Evolutionary conservation across 441 rosid genomes (phyloP).

Genomic region (Corymbia calophylla): DNA sequence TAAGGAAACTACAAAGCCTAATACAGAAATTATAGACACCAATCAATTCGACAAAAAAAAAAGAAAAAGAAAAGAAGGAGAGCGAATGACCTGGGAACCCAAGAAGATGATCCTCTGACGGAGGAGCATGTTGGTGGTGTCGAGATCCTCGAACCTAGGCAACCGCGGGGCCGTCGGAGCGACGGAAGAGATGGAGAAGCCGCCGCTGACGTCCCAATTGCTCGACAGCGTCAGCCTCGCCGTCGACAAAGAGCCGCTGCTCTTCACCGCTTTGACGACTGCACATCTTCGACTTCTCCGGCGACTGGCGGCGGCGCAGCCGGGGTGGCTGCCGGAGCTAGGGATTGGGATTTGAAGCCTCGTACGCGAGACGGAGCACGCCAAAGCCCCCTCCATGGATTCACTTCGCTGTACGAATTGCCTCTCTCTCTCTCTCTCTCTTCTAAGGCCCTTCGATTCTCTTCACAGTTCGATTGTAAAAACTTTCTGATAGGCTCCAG

Average conservation of each 20-base stretch:
- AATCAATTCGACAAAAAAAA: not conserved
- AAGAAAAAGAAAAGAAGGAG: not conserved
- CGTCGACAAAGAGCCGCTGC: slow-evolving; percentile 3
- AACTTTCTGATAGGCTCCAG: not conserved
- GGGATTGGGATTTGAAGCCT: slow-evolving; percentile 5
- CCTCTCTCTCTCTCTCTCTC: not conserved
- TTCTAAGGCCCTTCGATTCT: not conserved
- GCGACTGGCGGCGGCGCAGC: not conserved
- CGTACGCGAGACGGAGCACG: not conserved
- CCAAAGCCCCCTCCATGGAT: not conserved
- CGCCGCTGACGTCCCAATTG: slow-evolving; percentile 47
- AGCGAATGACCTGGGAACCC: slow-evolving; percentile 61
- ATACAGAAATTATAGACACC: not conserved
- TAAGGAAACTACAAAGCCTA: not conserved
- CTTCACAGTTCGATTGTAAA: not conserved
- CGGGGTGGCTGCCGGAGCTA: not conserved
- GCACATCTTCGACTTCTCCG: slow-evolving; percentile 14
- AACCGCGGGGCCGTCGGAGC: slow-evolving; percentile 40
- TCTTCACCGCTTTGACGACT: slow-evolving; percentile 37
- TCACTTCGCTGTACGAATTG: not conserved
- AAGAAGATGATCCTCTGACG: slow-evolving; percentile 83
- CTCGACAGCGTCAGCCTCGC: slow-evolving; percentile 39
- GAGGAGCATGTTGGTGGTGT: slow-evolving; percentile 83
- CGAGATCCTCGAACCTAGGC: slow-evolving; percentile 79
- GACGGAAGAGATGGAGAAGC: slow-evolving; percentile 8